A percentile compares a stretch with the other conserved stretches of the same genome.
Evolutionary conservation across 163 green algal species (phyloP).

Genomic region (Scenedesmus sp.): DNA sequence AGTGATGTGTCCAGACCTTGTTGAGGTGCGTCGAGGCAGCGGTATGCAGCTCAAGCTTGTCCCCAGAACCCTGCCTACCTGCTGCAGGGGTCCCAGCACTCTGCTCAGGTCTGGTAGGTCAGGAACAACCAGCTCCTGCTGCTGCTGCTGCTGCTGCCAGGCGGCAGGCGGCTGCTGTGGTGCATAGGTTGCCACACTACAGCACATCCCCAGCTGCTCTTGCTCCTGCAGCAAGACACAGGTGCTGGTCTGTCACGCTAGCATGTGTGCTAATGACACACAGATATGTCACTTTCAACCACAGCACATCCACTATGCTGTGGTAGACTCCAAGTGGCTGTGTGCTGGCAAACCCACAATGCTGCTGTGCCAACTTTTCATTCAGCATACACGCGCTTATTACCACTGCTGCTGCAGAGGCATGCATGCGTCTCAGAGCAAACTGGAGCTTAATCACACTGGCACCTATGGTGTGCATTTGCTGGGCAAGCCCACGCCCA

Average conservation of each 20-base stretch:
- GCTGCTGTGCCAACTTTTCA: too few species aligned
- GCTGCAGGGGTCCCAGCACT: slow-evolving; percentile 47
- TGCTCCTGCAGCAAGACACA: slow-evolving; percentile 10
- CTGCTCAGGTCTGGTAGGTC: slow-evolving; percentile 47
- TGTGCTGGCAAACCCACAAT: too few species aligned
- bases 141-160: slow-evolving; percentile 17
- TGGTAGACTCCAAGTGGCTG: too few species aligned
- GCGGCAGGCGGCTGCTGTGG: background rate
- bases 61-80: slow-evolving; percentile 12
- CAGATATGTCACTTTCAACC: too few species aligned
- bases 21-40: too few species aligned
- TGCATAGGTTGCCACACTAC: background rate
- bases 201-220: background rate
- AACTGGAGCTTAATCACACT: background rate
- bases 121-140: slow-evolving; percentile 35
- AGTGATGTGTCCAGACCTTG: too few species aligned
- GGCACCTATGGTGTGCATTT: background rate
- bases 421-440: background rate
- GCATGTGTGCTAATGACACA: too few species aligned
- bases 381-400: too few species aligned
- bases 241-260: too few species aligned
- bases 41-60: too few species aligned
- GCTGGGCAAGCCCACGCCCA: background rate
- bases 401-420: too few species aligned
- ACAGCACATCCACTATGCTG: too few species aligned